Percentiles rank a stretch among this genome's conserved stretches.
Evolutionary conservation across 768 basidiomycete species (phyloP).

Genomic region (Austroboletus eburneus): DNA sequence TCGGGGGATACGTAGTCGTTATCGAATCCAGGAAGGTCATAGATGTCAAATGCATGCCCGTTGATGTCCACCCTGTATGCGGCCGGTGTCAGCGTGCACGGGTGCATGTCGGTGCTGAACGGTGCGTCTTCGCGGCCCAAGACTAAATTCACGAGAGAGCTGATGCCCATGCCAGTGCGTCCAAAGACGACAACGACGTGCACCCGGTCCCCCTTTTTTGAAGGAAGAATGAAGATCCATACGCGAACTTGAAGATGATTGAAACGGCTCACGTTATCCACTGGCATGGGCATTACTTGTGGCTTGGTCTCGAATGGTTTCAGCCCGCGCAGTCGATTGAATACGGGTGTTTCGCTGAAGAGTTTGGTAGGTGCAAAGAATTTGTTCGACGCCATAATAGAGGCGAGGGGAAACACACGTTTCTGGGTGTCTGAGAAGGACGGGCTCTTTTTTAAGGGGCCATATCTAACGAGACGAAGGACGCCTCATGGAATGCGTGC

Average conservation of each 20-base stretch:
- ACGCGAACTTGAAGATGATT: neutral
- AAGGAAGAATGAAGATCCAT: neutral
- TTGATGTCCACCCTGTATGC: slow-evolving; percentile 28
- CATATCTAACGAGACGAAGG: slow-evolving; percentile 10
- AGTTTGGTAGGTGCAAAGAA: slow-evolving; percentile 16
- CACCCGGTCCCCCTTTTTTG: slow-evolving; percentile 25
- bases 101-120: slow-evolving; percentile 30
- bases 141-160: slow-evolving; percentile 31
- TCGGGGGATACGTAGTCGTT: slow-evolving; percentile 15
- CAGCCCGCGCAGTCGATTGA: slow-evolving; percentile 22
- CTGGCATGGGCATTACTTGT: slow-evolving; percentile 26
- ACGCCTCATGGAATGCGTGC: slow-evolving; percentile 31
- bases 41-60: slow-evolving; percentile 29
- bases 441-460: slow-evolving; percentile 19
- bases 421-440: slow-evolving; percentile 9
- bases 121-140: slow-evolving; percentile 31
- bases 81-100: slow-evolving; percentile 22
- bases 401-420: slow-evolving; percentile 9
- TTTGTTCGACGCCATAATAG: slow-evolving; percentile 23
- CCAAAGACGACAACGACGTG: slow-evolving; percentile 32
- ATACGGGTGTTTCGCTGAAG: slow-evolving; percentile 21
- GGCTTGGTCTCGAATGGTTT: slow-evolving; percentile 23
- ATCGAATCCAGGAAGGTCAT: slow-evolving; percentile 29
- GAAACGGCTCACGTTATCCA: slow-evolving; percentile 25
- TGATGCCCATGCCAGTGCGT: slow-evolving; percentile 31